Evolutionary conservation across 2,329 filamentous ascomycete genomes (phyloP).

Genomic region (Huntiella moniliformis): DNA sequence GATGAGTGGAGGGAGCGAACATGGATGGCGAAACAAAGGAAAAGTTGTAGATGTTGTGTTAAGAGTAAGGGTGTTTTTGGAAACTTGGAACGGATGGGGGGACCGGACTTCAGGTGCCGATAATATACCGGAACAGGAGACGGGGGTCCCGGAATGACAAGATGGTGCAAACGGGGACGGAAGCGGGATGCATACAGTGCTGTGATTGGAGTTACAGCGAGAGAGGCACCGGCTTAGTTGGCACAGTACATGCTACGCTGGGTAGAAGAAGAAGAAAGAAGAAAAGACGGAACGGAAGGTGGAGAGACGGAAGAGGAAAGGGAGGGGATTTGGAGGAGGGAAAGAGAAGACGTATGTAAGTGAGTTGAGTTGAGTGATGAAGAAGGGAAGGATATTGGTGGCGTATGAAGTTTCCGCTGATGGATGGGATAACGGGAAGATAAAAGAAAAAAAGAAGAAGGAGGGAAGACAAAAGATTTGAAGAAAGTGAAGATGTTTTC

Average conservation of each 20-base stretch:
- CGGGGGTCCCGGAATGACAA: conserved; percentile 1
- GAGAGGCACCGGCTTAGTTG: not conserved
- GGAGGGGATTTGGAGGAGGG: not conserved
- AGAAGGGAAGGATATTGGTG: not conserved
- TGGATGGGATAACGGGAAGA: not conserved
- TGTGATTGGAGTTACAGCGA: conserved; percentile 1
- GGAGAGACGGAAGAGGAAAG: not conserved
- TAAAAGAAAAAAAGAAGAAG: not conserved
- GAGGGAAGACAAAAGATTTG: not conserved
- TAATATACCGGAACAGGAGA: conserved; percentile 2
- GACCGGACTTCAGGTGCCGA: not conserved
- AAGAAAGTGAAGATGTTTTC: not conserved
- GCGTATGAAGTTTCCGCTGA: too few relatives aligned
- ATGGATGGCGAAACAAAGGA: conserved; percentile 3
- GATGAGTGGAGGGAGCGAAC: conserved; percentile 6
- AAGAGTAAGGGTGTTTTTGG: too few relatives aligned
- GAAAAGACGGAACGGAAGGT: not conserved
- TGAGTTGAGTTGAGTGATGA: not conserved
- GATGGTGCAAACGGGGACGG: not conserved
- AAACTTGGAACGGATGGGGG: not conserved
- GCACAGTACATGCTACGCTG: conserved; percentile 4
- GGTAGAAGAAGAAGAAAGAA: not conserved
- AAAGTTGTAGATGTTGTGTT: too few relatives aligned
- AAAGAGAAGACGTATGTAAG: not conserved
- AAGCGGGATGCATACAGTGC: not conserved